A percentile compares a stretch with the other conserved stretches of the same genome.
These are phyloP conservation scores for Beauveria australis DNA, from an alignment of 2,329 filamentous ascomycete genomes.

Conservation along the genomic window DNA sequence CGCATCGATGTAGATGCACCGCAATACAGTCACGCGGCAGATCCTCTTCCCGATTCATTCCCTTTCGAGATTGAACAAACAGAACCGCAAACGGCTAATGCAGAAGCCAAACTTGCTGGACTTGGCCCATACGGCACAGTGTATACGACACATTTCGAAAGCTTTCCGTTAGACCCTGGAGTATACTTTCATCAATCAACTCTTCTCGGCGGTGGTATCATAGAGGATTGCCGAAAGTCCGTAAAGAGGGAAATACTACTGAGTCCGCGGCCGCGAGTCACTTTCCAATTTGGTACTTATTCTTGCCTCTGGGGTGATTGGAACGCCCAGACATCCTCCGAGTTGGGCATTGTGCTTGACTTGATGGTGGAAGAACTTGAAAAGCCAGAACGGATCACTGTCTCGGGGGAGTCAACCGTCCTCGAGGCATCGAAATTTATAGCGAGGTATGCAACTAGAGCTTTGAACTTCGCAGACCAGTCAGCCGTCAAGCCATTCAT, in stretches of 20 bases:
- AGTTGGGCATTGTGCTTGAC: constrained; percentile 54
- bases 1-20: constrained; percentile 42
- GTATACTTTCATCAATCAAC: constrained; percentile 54
- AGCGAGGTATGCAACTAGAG: constrained; percentile 37
- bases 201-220: constrained; percentile 45
- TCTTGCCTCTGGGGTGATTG: constrained; percentile 47
- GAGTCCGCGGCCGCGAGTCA: constrained; percentile 24
- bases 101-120: constrained; percentile 33
- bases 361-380: constrained; percentile 43
- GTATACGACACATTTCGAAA: constrained; percentile 55
- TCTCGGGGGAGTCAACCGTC: constrained; percentile 14
- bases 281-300: constrained; percentile 40
- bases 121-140: constrained; percentile 52
- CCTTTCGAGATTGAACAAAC: constrained; percentile 4
- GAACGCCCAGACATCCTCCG: constrained; percentile 51
- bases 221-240: constrained; percentile 31
- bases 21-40: constrained; percentile 44
- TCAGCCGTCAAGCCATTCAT: constrained; percentile 33
- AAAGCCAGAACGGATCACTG: background rate
- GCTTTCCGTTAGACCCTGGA: constrained; percentile 47
- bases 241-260: constrained; percentile 22
- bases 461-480: constrained; percentile 30
- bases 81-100: constrained; percentile 12
- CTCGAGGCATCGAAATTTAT: constrained; percentile 35
- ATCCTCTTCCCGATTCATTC: constrained; percentile 32